A percentile compares a stretch with the other conserved stretches of the same genome.
Conservation (phyloP, 2,329 filamentous ascomycete species). For the Ceratocystis destructans region DNA sequence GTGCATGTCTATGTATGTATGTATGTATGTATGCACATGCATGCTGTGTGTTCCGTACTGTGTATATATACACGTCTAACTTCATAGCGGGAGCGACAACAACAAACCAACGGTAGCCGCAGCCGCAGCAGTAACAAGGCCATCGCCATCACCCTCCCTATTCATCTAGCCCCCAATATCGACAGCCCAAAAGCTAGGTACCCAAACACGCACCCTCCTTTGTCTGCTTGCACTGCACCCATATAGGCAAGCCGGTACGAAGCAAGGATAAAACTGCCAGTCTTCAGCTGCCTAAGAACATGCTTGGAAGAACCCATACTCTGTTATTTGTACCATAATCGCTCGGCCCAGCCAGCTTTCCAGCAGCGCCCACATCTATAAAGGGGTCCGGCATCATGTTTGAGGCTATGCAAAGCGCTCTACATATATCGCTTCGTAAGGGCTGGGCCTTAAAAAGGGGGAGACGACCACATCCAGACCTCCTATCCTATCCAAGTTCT, state of each 20-base stretch:
- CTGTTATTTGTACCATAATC: neutral
- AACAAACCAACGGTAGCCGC: neutral
- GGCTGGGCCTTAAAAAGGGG: neutral
- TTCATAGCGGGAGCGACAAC: neutral
- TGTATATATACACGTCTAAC: neutral
- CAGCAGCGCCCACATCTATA: neutral
- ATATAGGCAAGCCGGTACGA: neutral
- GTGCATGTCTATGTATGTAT: neutral
- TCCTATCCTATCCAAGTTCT: neutral
- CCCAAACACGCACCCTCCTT: neutral
- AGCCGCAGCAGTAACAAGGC: neutral
- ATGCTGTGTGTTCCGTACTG: neutral
- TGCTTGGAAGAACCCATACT: neutral
- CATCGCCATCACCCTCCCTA: neutral
- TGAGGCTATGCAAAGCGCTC: conserved; percentile 1
- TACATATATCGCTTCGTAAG: neutral
- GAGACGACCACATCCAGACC: neutral
- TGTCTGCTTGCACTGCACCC: neutral
- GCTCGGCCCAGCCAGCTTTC: neutral
- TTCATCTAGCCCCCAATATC: neutral
- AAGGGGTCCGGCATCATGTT: neutral
- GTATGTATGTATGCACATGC: neutral
- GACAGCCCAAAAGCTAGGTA: neutral
- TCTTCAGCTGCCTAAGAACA: neutral
- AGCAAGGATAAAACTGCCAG: neutral